These are phyloP conservation scores for Pochonia chlamydosporia DNA, from an alignment of 2,329 filamentous ascomycete species.

Conservation along the genomic window DNA sequence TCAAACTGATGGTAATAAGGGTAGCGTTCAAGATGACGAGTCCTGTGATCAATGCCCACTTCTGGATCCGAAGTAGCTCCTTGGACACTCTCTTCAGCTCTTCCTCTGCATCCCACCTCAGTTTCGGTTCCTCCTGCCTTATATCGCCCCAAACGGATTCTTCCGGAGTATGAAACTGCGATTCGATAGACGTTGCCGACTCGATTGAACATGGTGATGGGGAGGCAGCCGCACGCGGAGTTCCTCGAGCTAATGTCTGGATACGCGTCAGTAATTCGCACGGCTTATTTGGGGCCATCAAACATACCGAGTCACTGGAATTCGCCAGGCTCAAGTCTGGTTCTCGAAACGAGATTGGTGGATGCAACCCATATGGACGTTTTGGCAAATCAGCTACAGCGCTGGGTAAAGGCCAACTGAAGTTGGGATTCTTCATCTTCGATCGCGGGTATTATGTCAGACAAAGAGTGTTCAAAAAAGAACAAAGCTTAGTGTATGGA, in stretches of 20 bases:
- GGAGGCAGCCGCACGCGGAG: slow-evolving; percentile 12
- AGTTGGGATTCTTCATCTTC: background rate
- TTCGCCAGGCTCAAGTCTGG: slow-evolving; percentile 11
- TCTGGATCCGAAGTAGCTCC: slow-evolving; percentile 29
- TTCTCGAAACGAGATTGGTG: slow-evolving; percentile 11
- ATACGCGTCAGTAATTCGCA: background rate
- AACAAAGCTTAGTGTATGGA: no score
- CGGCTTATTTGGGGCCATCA: background rate
- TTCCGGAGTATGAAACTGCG: slow-evolving; percentile 26
- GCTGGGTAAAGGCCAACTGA: background rate
- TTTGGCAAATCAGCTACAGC: background rate
- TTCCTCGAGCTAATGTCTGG: slow-evolving; percentile 26
- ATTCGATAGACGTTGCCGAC: slow-evolving; percentile 5
- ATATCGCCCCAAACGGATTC: slow-evolving; percentile 30
- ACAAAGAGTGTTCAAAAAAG: no score
- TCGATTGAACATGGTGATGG: slow-evolving; percentile 24
- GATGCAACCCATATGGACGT: background rate
- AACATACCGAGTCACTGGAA: slow-evolving; percentile 25
- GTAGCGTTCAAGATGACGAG: slow-evolving; percentile 26
- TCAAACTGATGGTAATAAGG: slow-evolving; percentile 30
- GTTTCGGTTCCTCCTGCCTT: slow-evolving; percentile 31
- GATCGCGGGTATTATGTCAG: no score
- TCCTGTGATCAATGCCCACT: slow-evolving; percentile 32
- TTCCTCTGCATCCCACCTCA: slow-evolving; percentile 32
- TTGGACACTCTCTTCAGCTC: slow-evolving; percentile 33